These are phyloP conservation scores for Backusella psychrophila DNA, from an alignment of 192 early-diverging fungal species.

Conservation along the genomic window DNA sequence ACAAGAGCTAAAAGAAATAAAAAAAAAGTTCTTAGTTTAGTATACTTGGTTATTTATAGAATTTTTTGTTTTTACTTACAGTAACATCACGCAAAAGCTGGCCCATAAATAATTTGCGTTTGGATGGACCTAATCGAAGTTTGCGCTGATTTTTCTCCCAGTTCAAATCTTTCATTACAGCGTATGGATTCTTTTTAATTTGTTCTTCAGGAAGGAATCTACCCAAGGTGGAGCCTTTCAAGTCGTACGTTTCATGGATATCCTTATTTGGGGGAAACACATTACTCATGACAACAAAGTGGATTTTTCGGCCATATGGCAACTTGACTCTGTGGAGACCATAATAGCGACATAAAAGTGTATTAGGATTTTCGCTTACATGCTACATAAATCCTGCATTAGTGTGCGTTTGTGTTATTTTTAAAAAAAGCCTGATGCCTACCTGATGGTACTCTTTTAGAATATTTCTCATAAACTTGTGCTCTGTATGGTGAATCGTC, in stretches of 20 bases:
- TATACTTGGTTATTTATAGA: neutral
- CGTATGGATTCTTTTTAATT: slow-evolving; percentile 74
- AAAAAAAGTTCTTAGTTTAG: slow-evolving; percentile 54
- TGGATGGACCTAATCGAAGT: slow-evolving; percentile 82
- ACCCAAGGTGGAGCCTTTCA: slow-evolving; percentile 94
- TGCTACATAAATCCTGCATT: slow-evolving; percentile 47
- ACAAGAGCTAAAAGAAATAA: slow-evolving; percentile 74
- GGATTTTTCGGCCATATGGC: slow-evolving; percentile 88
- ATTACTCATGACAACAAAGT: slow-evolving; percentile 99
- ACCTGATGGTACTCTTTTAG: slow-evolving; percentile 82
- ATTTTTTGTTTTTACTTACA: slow-evolving; percentile 33
- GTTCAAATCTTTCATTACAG: slow-evolving; percentile 97
- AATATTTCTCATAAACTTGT: slow-evolving; percentile 90
- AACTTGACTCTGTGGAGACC: slow-evolving; percentile 95
- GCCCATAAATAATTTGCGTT: slow-evolving; percentile 75
- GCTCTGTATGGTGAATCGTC: slow-evolving; percentile 94
- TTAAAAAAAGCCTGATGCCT: neutral
- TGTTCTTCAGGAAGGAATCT: slow-evolving; percentile 80
- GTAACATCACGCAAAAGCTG: slow-evolving; percentile 90
- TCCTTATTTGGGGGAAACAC: slow-evolving; percentile 97
- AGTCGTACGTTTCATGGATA: slow-evolving; percentile 95
- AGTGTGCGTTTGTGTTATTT: neutral
- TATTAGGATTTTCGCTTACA: slow-evolving; percentile 84
- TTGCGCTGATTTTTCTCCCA: slow-evolving; percentile 79
- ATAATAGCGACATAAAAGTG: slow-evolving; percentile 90